These are phyloP conservation scores for Poa annua DNA, from an alignment of 176 grass and related monocot species.

Conservation along the genomic window DNA sequence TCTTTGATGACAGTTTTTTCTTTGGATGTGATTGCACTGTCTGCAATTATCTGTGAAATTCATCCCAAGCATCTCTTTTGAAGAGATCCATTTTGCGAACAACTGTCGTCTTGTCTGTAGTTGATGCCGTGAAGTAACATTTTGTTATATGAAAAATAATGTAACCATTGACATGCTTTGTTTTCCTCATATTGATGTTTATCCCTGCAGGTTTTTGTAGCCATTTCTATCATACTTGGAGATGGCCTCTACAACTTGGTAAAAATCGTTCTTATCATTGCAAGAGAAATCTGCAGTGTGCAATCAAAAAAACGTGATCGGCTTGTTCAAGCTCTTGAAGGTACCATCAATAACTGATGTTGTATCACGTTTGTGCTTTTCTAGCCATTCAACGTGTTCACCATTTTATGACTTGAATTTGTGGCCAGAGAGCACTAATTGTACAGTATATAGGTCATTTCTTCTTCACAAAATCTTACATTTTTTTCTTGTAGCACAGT, in stretches of 20 bases:
- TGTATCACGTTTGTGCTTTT: background rate
- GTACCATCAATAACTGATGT: constrained; percentile 5
- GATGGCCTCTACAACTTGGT: constrained; percentile 62
- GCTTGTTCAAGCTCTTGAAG: constrained; percentile 44
- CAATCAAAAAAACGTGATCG: constrained; percentile 10
- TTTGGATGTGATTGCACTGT: background rate
- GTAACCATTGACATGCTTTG: background rate
- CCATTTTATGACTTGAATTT: background rate
- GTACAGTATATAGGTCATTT: constrained; percentile 1
- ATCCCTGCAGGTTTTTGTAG: constrained; percentile 47
- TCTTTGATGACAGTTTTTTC: background rate
- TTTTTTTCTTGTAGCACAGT: background rate
- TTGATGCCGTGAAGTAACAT: background rate
- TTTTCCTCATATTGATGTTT: constrained; percentile 27
- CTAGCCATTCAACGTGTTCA: background rate
- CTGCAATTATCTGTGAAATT: background rate
- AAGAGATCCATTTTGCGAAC: background rate
- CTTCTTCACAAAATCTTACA: background rate
- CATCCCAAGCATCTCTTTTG: background rate
- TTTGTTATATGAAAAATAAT: background rate
- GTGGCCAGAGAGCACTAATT: background rate
- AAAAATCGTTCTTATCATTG: constrained; percentile 40
- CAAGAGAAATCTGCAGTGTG: constrained; percentile 19
- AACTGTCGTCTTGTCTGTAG: background rate
- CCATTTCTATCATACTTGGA: constrained; percentile 58